phyloP scores from a whole-genome alignment of 202 grass and related monocot species.

The Dendrocalamus latiflorus region DNA sequence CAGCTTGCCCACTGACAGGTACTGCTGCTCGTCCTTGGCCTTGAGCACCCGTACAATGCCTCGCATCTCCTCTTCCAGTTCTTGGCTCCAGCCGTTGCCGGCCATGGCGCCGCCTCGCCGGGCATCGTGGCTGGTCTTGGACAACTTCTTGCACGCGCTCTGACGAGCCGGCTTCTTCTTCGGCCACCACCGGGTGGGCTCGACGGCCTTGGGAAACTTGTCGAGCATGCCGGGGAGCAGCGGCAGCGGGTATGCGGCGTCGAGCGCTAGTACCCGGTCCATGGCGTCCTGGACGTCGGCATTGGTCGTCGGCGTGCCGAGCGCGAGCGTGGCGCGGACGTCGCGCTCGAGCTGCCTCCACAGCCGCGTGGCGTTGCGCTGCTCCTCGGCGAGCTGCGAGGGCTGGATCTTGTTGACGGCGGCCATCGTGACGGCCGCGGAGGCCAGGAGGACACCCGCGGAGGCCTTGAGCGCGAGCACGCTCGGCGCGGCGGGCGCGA shows the following conservation, averaged over 20 bases:
- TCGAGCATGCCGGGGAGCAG: conserved; percentile 60
- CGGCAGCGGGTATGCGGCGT: conserved; percentile 61
- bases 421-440: no score
- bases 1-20: conserved; percentile 16
- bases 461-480: no score
- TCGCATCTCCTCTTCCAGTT: conserved; percentile 58
- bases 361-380: no score
- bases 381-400: no score
- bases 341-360: conserved; percentile 55
- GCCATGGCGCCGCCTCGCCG: no score
- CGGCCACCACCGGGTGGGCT: conserved; percentile 64
- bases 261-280: conserved; percentile 57
- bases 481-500: no score
- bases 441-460: no score
- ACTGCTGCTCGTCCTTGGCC: conserved; percentile 47
- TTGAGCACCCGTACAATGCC: conserved; percentile 41
- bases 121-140: not conserved
- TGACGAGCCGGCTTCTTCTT: not conserved
- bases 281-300: conserved; percentile 37
- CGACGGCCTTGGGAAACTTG: conserved; percentile 51
- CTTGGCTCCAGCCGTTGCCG: conserved; percentile 55
- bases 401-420: no score
- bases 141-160: not conserved
- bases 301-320: not conserved
- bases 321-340: conserved; percentile 15